Percentiles rank a stretch among this genome's conserved stretches.
These are phyloP conservation scores for Schwanniomyces yamadae DNA, from an alignment of 805 yeast genomes.

Conservation along the genomic window DNA sequence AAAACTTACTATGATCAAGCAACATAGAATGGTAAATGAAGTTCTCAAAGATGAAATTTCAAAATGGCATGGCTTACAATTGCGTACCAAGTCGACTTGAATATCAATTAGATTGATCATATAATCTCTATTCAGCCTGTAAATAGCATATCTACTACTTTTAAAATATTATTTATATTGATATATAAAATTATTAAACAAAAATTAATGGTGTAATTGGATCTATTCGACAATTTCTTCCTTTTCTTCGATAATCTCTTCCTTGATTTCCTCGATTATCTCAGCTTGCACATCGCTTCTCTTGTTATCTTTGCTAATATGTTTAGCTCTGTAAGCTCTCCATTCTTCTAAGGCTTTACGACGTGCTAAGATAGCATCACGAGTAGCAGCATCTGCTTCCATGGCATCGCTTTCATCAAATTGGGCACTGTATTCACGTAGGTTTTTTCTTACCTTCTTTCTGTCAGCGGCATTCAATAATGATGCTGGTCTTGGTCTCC, in stretches of 20 bases:
- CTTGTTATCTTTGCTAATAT: slow-evolving; percentile 34
- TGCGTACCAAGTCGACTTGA: slow-evolving; percentile 60
- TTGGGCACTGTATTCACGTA: slow-evolving; percentile 85
- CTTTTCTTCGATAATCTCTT: slow-evolving; percentile 67
- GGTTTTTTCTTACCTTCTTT: slow-evolving; percentile 86
- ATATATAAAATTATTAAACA: neutral
- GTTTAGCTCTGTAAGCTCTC: slow-evolving; percentile 68
- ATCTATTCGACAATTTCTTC: slow-evolving; percentile 62
- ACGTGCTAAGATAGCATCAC: slow-evolving; percentile 84
- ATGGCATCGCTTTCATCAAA: slow-evolving; percentile 94
- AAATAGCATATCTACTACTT: neutral
- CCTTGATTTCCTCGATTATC: slow-evolving; percentile 71
- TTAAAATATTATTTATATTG: neutral
- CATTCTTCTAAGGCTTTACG: slow-evolving; percentile 82
- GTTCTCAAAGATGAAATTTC: slow-evolving; percentile 79
- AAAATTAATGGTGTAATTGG: neutral
- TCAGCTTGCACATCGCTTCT: slow-evolving; percentile 50
- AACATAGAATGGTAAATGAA: slow-evolving; percentile 85
- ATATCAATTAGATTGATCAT: no score
- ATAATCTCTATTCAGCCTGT: neutral
- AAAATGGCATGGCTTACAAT: slow-evolving; percentile 93
- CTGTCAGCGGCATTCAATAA: slow-evolving; percentile 72
- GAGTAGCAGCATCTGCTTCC: slow-evolving; percentile 90
- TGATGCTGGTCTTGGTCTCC: slow-evolving; percentile 97
- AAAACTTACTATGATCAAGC: slow-evolving; percentile 83